phyloP scores from a whole-genome alignment of 148 eudicot species.

The Vaccinium vitisidaea region DNA sequence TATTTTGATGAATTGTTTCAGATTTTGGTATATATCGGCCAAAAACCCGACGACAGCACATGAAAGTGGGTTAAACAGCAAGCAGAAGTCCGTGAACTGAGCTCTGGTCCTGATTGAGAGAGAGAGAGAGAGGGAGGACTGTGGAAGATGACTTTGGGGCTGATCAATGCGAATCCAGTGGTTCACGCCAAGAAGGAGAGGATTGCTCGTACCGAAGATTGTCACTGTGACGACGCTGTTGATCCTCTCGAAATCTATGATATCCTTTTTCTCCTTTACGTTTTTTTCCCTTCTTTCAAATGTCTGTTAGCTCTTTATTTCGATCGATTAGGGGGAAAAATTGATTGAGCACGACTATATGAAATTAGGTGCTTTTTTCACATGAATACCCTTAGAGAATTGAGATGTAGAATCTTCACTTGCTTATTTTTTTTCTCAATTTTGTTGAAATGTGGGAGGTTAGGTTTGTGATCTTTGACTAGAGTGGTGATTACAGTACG shows the following conservation, averaged over 20 bases:
- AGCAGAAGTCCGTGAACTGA: too few relatives aligned
- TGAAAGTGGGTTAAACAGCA: too few relatives aligned
- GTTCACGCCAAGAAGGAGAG: slow-evolving; percentile 85
- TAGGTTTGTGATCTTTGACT: slow-evolving; percentile 54
- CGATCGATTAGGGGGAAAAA: background rate
- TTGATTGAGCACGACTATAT: background rate
- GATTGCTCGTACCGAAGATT: slow-evolving; percentile 47
- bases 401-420: background rate
- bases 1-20: too few relatives aligned
- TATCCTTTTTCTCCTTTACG: slow-evolving; percentile 52
- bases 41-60: too few relatives aligned
- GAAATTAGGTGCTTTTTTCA: background rate
- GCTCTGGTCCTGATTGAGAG: too few relatives aligned
- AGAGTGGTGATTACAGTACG: slow-evolving; percentile 42
- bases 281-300: background rate
- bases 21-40: too few relatives aligned
- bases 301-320: background rate
- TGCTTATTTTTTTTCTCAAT: background rate
- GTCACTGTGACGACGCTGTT: slow-evolving; percentile 44
- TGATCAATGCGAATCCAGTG: slow-evolving; percentile 81
- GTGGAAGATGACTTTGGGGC: slow-evolving; percentile 70
- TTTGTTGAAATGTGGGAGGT: background rate
- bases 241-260: slow-evolving; percentile 94
- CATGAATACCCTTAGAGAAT: background rate
- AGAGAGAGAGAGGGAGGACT: background rate